phyloP scores from a whole-genome alignment of 75 land plant species.

The Azolla pinnata region DNA sequence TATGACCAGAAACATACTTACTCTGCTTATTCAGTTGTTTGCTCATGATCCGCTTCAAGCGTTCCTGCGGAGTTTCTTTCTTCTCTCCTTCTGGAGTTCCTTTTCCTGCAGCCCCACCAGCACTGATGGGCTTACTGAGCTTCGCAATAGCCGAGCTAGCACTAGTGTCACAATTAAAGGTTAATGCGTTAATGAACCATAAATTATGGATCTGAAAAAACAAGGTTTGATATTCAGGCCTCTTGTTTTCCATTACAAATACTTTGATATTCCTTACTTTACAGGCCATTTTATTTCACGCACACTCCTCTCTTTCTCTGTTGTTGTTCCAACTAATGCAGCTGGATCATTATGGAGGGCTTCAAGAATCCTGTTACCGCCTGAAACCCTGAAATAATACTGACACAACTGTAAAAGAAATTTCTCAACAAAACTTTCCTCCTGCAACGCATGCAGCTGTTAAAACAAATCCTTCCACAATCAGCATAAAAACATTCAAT shows the following conservation, averaged over 20 bases:
- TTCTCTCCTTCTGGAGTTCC: slow-evolving; percentile 49
- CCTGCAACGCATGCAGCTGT: slow-evolving; percentile 1
- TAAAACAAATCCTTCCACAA: not conserved
- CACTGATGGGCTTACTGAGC: slow-evolving; percentile 46
- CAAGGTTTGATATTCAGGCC: too few relatives aligned
- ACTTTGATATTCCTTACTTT: not conserved
- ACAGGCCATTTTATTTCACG: not conserved
- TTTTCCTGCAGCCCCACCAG: slow-evolving; percentile 32
- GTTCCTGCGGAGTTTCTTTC: slow-evolving; percentile 97
- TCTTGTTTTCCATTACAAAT: too few relatives aligned
- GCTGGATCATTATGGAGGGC: slow-evolving; percentile 97
- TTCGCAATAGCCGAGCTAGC: slow-evolving; percentile 69
- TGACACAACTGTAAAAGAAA: not conserved
- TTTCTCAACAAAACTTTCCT: not conserved
- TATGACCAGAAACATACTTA: slow-evolving; percentile 15
- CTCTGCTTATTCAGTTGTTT: slow-evolving; percentile 90
- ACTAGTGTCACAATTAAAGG: too few relatives aligned
- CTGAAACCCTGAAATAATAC: slow-evolving; percentile 46
- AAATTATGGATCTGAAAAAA: too few relatives aligned
- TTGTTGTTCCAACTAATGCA: slow-evolving; percentile 37
- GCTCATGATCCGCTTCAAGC: slow-evolving; percentile 93
- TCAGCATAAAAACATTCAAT: not conserved
- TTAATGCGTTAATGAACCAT: too few relatives aligned
- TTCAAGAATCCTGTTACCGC: slow-evolving; percentile 84
- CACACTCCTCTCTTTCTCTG: slow-evolving; percentile 21